phyloP scores from a whole-genome alignment of 805 yeast species.

The Phaffomyces antillensis region DNA sequence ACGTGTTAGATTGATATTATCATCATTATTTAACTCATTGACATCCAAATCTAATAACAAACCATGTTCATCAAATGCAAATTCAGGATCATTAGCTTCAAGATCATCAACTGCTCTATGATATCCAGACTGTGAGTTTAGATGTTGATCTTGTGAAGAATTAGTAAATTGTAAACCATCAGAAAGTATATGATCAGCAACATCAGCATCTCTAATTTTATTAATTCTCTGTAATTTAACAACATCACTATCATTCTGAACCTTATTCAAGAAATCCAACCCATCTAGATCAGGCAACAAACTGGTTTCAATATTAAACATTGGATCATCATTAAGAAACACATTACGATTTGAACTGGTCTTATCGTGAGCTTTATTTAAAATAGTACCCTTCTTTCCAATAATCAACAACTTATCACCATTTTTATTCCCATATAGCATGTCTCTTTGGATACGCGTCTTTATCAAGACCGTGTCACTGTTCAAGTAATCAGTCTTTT shows the following conservation, averaged over 20 bases:
- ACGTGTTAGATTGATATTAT: not conserved
- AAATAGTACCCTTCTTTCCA: not conserved
- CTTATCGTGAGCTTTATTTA: not conserved
- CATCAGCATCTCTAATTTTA: constrained; percentile 13
- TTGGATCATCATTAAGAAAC: constrained; percentile 31
- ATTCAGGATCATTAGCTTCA: constrained; percentile 14
- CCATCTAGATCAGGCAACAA: constrained; percentile 21
- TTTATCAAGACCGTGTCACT: constrained; percentile 18
- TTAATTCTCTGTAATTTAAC: constrained; percentile 2
- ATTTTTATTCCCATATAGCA: constrained; percentile 4
- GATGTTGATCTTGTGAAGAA: not conserved
- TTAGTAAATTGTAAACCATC: constrained; percentile 5
- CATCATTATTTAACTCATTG: not conserved
- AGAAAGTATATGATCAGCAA: constrained; percentile 7
- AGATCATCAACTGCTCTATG: constrained; percentile 8
- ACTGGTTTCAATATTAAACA: constrained; percentile 27
- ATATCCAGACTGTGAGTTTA: not conserved
- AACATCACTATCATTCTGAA: not conserved
- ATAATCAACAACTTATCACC: constrained; percentile 1
- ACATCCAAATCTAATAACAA: constrained; percentile 13
- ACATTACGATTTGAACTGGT: constrained; percentile 7
- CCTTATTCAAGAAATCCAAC: constrained; percentile 12
- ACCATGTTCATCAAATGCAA: constrained; percentile 24
- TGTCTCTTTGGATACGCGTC: constrained; percentile 20
- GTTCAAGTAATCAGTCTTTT: constrained; percentile 40